A percentile compares a stretch with the other conserved stretches of the same genome.
Conservation (phyloP, 2,329 filamentous ascomycete genomes). For the Colletotrichum phormii region DNA sequence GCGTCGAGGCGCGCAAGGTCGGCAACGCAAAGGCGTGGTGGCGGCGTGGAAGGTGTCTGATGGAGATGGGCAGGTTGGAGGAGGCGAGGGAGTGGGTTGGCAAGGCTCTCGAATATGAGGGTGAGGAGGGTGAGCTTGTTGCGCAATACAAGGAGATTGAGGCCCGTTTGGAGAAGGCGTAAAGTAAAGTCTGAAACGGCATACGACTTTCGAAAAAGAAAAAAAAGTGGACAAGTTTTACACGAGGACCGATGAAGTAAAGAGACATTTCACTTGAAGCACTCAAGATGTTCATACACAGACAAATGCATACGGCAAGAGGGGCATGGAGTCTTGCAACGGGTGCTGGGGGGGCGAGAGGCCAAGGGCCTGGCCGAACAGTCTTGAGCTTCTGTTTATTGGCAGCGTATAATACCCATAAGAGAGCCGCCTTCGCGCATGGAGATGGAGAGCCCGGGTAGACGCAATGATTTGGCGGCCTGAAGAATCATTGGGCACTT, state of each 20-base stretch:
- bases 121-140: slow-evolving; percentile 73
- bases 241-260: neutral
- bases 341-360: no score
- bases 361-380: neutral
- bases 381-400: neutral
- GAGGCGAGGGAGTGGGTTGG: slow-evolving; percentile 86
- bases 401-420: neutral
- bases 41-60: slow-evolving; percentile 83
- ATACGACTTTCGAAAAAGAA: neutral
- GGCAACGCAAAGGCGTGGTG: slow-evolving; percentile 97
- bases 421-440: neutral
- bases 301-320: no score
- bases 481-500: neutral
- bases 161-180: slow-evolving; percentile 52
- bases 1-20: slow-evolving; percentile 86
- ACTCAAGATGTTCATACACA: no score
- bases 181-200: slow-evolving; percentile 40
- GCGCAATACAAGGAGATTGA: slow-evolving; percentile 74
- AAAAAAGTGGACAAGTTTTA: neutral
- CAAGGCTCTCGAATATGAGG: slow-evolving; percentile 85
- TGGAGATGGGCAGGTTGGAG: slow-evolving; percentile 89
- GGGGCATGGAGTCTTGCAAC: no score
- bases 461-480: neutral
- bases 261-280: no score
- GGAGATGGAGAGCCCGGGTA: neutral